Percentiles rank a stretch among this genome's conserved stretches.
Evolutionary conservation across 805 yeast genomes (phyloP).

Genomic region (Candida loeiensis): DNA sequence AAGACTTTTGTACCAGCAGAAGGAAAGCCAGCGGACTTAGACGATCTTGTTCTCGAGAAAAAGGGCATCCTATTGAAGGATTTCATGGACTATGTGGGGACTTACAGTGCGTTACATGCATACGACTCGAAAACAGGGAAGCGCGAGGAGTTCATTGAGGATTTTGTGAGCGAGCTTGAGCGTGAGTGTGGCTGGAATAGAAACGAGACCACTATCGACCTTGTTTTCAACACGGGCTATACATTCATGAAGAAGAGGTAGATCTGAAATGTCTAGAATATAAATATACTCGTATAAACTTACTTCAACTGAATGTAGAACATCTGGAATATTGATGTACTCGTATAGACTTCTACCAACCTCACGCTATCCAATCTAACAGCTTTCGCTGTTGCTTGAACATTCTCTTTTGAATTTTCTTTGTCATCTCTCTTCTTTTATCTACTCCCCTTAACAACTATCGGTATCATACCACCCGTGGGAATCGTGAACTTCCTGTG

Average conservation of each 20-base stretch:
- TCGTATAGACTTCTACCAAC: too few relatives aligned
- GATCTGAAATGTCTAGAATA: not conserved
- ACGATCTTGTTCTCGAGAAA: constrained; percentile 25
- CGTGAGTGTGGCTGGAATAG: constrained; percentile 43
- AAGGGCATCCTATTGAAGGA: constrained; percentile 42
- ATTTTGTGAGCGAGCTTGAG: constrained; percentile 32
- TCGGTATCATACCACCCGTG: constrained; percentile 29
- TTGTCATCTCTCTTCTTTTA: not conserved
- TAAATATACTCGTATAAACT: too few relatives aligned
- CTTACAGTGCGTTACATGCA: constrained; percentile 68
- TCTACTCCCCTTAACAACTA: constrained; percentile 20
- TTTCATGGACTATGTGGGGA: constrained; percentile 52
- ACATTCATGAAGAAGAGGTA: constrained; percentile 40
- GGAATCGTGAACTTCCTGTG: constrained; percentile 27
- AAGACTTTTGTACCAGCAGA: constrained; percentile 23
- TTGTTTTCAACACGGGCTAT: constrained; percentile 51
- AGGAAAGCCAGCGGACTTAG: constrained; percentile 14
- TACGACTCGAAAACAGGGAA: constrained; percentile 43
- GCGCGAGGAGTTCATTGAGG: constrained; percentile 32
- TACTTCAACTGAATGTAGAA: too few relatives aligned
- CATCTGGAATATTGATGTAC: too few relatives aligned
- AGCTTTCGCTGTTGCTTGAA: too few relatives aligned
- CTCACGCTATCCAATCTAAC: too few relatives aligned
- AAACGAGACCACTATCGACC: constrained; percentile 36
- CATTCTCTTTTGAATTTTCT: too few relatives aligned